Percentiles rank a stretch among this genome's conserved stretches.
Conservation (phyloP, 208 protist genomes). For the Leishmania major region DNA sequence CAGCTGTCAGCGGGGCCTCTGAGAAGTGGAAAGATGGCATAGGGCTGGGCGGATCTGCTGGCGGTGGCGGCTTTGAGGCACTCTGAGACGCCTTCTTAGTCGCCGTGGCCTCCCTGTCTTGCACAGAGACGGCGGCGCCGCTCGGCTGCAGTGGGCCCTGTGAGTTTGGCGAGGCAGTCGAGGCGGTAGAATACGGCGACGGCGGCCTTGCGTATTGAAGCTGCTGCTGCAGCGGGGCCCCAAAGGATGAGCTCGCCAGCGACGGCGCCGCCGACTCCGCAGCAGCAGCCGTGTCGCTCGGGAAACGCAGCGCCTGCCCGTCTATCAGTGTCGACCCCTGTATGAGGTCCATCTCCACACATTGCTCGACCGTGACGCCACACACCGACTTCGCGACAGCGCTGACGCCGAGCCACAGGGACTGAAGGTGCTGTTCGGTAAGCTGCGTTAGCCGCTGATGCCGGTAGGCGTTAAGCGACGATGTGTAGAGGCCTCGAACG, state of each 20-base stretch:
- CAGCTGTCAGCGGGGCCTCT: background rate
- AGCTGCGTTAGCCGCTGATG: constrained; percentile 31
- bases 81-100: background rate
- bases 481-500: constrained; percentile 28
- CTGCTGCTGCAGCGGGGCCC: background rate
- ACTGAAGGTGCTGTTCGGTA: constrained; percentile 31
- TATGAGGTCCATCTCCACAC: constrained; percentile 1
- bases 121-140: background rate
- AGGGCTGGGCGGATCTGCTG: too few relatives aligned
- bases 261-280: background rate
- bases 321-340: constrained; percentile 13
- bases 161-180: background rate
- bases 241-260: background rate
- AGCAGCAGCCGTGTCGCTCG: background rate
- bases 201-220: background rate
- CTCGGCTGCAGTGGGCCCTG: background rate
- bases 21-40: background rate
- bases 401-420: constrained; percentile 20
- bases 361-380: constrained; percentile 11
- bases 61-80: background rate
- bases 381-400: constrained; percentile 17
- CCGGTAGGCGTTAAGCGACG: constrained; percentile 29
- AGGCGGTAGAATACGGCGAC: background rate
- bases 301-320: background rate
- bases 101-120: background rate